phyloP scores from a whole-genome alignment of 306 rosid genomes.

The Lotus japonicus region DNA sequence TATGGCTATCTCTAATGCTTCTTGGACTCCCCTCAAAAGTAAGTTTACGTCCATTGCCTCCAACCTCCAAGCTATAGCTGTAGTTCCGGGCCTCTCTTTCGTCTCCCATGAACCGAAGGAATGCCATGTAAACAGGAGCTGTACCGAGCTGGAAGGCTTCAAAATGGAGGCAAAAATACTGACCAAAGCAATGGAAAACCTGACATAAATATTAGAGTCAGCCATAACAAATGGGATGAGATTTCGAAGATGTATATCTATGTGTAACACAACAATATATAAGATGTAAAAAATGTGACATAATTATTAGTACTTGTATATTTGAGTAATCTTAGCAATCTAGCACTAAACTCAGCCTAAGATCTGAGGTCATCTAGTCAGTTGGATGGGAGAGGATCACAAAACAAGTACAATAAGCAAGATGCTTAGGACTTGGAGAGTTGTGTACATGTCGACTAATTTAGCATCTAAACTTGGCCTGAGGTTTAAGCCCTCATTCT shows the following conservation, averaged over 20 bases:
- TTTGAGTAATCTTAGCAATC: too few species aligned
- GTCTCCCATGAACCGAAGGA: conserved; percentile 80
- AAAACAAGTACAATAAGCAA: too few species aligned
- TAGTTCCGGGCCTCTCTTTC: conserved; percentile 65
- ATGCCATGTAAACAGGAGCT: conserved; percentile 82
- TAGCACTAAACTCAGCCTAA: too few species aligned
- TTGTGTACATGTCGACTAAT: too few species aligned
- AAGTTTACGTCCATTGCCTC: conserved; percentile 63
- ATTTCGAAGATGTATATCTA: not conserved
- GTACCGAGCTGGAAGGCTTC: conserved; percentile 83
- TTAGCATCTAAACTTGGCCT: too few species aligned
- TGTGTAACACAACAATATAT: too few species aligned
- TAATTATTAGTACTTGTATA: too few species aligned
- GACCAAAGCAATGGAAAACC: conserved; percentile 82
- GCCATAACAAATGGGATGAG: not conserved
- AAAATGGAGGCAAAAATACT: conserved; percentile 77
- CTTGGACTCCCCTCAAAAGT: conserved; percentile 66
- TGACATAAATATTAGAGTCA: conserved; percentile 14
- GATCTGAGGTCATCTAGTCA: too few species aligned
- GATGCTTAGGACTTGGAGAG: too few species aligned
- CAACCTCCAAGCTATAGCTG: conserved; percentile 72
- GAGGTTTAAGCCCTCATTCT: too few species aligned
- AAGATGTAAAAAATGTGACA: too few species aligned
- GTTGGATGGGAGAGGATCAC: too few species aligned
- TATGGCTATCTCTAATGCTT: conserved; percentile 73